Base-by-base conservation (phyloP, 2,329 filamentous ascomycete genomes). In the Fusarium musae region DNA sequence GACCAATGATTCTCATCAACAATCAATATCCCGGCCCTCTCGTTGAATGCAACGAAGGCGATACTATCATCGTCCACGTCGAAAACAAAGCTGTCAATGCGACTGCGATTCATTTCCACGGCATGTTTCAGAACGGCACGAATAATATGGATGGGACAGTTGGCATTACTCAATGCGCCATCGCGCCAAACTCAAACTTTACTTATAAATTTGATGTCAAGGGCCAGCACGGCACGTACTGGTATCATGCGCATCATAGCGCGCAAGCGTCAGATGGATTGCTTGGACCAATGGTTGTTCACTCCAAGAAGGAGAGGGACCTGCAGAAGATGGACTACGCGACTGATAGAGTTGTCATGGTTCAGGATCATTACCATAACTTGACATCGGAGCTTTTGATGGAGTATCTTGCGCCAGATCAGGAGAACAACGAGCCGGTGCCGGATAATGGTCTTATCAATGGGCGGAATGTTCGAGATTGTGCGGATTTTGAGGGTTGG, bases 281-380 rank as follows among this genome's bases (percentile, higher is more conserved):
- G 12, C 87, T 92, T 9, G 91, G 91, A 0, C 89, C 92, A 0
- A 81, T 94, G 57, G 84, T 94, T 19, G 83, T 94, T n/a, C 87
- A 92, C 65, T 89, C 90, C 37, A 85, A 88, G 39, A 79, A 82
- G 34, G 86, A 85, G 46, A 72, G 52, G 8, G 69, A 65, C 2
- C 64, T 78, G 23, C 78, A 81, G n/a, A 47, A 71, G 42, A 58
- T 81, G 9, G 69, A 73, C 4, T 82, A 82, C 46, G 75, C 69
- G 13, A 79, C 78, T 1, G 92, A 94, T 69, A 82, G 90, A 37
- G 84, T 92, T 1, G 78, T 94, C 23, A 92, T 92, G 70, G 81
- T 94, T n/a, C 91, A 90, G 23, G 92, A 94, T 75, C 92, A 92
- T 85, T 94, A 94, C 66, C 91, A 94, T 74, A 88, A 91, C 53